Conservation (phyloP, 139 green algal species). For the Spirogloea muscicola region DNA sequence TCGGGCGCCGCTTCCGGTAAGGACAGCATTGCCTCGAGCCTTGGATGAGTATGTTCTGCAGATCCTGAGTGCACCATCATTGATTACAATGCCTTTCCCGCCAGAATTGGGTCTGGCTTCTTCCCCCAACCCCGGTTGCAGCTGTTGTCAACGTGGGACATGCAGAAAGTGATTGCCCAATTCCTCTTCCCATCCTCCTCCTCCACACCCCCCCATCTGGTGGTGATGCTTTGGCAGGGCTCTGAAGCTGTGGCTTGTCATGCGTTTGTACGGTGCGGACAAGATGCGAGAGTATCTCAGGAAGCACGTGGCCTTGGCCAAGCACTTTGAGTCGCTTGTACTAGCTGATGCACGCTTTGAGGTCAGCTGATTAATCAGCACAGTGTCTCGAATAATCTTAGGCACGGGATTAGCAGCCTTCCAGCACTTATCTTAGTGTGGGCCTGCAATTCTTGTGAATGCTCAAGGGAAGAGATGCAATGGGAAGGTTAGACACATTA, state of each 20-base stretch:
- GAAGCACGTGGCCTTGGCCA: slow-evolving; percentile 3
- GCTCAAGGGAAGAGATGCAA: too few relatives aligned
- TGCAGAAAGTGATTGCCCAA: not conserved
- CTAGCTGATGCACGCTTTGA: slow-evolving; percentile 21
- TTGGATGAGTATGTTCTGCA: too few relatives aligned
- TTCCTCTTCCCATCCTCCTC: not conserved
- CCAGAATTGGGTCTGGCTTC: not conserved
- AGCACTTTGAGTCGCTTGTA: not conserved
- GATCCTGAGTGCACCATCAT: too few relatives aligned
- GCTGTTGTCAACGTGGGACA: not conserved
- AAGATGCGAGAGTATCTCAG: not conserved
- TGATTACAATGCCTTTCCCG: too few relatives aligned
- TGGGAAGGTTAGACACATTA: too few relatives aligned
- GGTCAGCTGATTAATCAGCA: too few relatives aligned
- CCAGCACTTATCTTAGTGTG: too few relatives aligned
- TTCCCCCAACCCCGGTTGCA: not conserved
- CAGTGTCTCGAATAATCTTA: too few relatives aligned
- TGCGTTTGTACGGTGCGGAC: not conserved
- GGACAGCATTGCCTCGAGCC: too few relatives aligned
- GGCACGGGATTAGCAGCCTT: too few relatives aligned
- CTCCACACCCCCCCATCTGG: not conserved
- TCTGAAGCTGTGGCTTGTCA: slow-evolving; percentile 82
- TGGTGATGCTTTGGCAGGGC: slow-evolving; percentile 52
- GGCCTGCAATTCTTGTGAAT: too few relatives aligned
- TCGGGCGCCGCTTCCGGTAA: slow-evolving; percentile 65